phyloP scores from a whole-genome alignment of 768 basidiomycete species.

The Mycena capillaripes region DNA sequence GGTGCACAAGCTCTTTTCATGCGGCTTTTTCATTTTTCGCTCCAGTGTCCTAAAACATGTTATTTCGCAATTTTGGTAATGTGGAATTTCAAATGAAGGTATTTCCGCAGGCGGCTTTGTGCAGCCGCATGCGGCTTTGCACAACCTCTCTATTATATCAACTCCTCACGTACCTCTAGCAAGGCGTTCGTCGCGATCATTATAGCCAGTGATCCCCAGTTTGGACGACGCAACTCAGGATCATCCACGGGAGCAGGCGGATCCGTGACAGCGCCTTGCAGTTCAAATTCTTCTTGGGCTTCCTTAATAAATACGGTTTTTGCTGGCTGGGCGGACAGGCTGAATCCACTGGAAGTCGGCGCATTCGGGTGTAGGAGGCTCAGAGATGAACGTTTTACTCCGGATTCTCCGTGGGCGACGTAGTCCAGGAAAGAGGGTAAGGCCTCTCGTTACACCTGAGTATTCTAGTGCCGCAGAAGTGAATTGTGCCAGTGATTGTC shows the following conservation, averaged over 20 bases:
- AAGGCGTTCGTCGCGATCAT: slow-evolving; percentile 58
- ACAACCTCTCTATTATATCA: not conserved
- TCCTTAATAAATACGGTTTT: not conserved
- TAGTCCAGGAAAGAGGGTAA: too few species aligned
- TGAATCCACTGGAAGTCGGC: not conserved
- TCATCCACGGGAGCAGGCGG: slow-evolving; percentile 25
- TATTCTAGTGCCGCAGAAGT: too few species aligned
- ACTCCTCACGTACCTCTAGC: slow-evolving; percentile 55
- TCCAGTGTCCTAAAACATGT: too few species aligned
- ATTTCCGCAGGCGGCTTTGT: too few species aligned
- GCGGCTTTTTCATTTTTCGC: too few species aligned
- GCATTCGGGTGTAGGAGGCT: not conserved
- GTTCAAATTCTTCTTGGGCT: not conserved
- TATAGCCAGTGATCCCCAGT: slow-evolving; percentile 55
- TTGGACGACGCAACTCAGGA: slow-evolving; percentile 61
- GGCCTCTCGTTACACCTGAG: too few species aligned
- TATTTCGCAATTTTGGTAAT: too few species aligned
- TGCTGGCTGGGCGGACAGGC: not conserved
- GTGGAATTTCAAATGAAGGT: too few species aligned
- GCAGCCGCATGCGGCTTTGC: too few species aligned
- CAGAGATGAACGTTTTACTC: slow-evolving; percentile 10
- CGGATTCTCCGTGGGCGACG: not conserved
- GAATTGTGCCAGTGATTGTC: too few species aligned
- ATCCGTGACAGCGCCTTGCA: not conserved
- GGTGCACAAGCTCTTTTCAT: too few species aligned